phyloP scores from a whole-genome alignment of 106 monocot species.

The Dioscorea zingiberensis region DNA sequence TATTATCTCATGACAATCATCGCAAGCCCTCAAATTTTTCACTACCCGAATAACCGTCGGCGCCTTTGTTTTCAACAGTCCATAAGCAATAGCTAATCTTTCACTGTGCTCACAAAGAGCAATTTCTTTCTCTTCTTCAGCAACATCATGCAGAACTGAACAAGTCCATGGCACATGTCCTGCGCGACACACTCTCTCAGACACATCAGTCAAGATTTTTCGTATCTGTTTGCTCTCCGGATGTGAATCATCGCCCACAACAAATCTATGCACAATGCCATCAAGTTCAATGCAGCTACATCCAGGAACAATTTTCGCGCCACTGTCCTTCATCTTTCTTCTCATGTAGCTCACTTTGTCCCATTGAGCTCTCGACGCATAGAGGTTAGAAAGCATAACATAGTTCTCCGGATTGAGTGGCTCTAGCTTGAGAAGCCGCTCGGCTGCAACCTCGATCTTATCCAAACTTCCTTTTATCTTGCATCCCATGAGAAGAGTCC shows the following conservation, averaged over 20 bases:
- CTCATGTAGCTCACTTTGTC: slow-evolving; percentile 75
- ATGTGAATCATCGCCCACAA: slow-evolving; percentile 67
- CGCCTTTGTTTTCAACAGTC: slow-evolving; percentile 57
- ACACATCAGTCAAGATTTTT: slow-evolving; percentile 44
- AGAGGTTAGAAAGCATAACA: slow-evolving; percentile 86
- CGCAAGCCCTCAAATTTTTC: slow-evolving; percentile 80
- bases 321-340: slow-evolving; percentile 75
- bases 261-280: slow-evolving; percentile 73
- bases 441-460: slow-evolving; percentile 44
- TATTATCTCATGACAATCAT: slow-evolving; percentile 82
- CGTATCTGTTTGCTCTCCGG: slow-evolving; percentile 71
- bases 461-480: slow-evolving; percentile 37
- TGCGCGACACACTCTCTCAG: slow-evolving; percentile 32
- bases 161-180: slow-evolving; percentile 71
- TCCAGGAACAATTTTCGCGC: slow-evolving; percentile 53
- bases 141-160: slow-evolving; percentile 73
- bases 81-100: slow-evolving; percentile 86
- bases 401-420: slow-evolving; percentile 78
- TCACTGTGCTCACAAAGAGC: slow-evolving; percentile 94
- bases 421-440: slow-evolving; percentile 61
- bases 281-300: slow-evolving; percentile 77
- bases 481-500: slow-evolving; percentile 77
- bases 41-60: slow-evolving; percentile 64
- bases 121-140: slow-evolving; percentile 81
- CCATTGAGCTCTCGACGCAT: slow-evolving; percentile 73